Evolutionary conservation across 495 filamentous ascomycete genomes (phyloP), one percentile per base, ranked within the genome.

Genomic region (Penicillium malachiteum): DNA sequence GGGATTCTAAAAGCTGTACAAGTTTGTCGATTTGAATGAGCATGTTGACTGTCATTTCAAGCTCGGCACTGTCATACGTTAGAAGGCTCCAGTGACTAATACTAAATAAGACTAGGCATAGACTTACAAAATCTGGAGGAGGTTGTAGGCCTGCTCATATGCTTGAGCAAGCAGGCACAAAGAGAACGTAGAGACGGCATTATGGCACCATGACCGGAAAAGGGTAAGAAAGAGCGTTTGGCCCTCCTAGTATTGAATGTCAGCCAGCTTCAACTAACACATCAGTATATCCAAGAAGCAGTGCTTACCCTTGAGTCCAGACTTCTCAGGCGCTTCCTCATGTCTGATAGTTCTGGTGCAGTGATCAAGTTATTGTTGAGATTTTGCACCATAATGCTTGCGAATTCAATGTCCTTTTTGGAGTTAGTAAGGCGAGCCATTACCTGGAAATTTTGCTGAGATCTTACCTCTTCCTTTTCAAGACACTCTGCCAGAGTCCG

Each of bases 321-420:
- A 66, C 94, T 97, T 30, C 93, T 81, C 45, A 99, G 78, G 16
- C 94, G 80, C 69, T 96, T 96, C 43, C 95, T 82, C 42, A 99
- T 76, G 48, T 96, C 95, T 0, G 90, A 85, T 33, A 99, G 78
- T 66, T 99, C 92, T 0, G 95, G 95, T 0, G 95, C 95, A 10
- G 95, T 99, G 59, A 97, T 97, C 16, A 99, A 81, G 60, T 97
- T 99, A 64, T 99, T 99, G 72, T 99, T 99, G 42, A 99, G 78
- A 69, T 97, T 97, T 65, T 97, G 95, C 26, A 99, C 91, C 95
- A 99, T 99, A 62, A 97, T 99, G 59, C 92, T 96, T 14, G 95
- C 92, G 71, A 99, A 99, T 67, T 97, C 95, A 33, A 97, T 81
- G 66, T 99, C 94, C 76, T 85, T 3, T 10, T 44, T n/a, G 37